These are phyloP conservation scores for Microbotryum lychnidis-dioicae DNA, from an alignment of 1,284 basidiomycete genomes.

Conservation along the genomic window DNA sequence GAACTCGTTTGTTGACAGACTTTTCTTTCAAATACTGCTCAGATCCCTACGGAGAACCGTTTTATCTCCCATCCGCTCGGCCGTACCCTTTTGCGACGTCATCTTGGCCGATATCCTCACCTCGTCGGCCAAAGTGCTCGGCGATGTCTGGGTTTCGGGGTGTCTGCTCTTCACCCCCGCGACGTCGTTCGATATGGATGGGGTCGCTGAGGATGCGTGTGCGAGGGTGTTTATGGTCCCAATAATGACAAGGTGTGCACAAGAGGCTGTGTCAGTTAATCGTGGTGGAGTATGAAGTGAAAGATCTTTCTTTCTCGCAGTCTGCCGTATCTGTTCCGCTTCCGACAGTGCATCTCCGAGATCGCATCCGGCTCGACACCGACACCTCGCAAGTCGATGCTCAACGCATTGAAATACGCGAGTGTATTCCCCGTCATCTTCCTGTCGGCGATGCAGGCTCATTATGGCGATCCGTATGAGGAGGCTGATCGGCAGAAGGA, in stretches of 20 bases:
- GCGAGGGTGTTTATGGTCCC: conserved; percentile 28
- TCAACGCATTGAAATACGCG: conserved; percentile 93
- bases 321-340: conserved; percentile 79
- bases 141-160: conserved; percentile 81
- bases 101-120: conserved; percentile 93
- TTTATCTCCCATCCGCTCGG: conserved; percentile 53
- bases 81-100: conserved; percentile 81
- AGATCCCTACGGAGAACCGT: conserved; percentile 67
- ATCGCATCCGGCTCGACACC: conserved; percentile 52
- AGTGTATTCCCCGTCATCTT: conserved; percentile 97
- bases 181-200: conserved; percentile 18
- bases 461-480: conserved; percentile 32
- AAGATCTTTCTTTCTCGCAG: conserved; percentile 43
- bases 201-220: conserved; percentile 32
- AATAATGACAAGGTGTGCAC: conserved; percentile 29
- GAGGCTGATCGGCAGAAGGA: conserved; percentile 12
- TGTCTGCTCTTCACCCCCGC: conserved; percentile 54
- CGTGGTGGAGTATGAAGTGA: not conserved
- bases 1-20: not conserved
- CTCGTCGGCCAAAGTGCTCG: conserved; percentile 91
- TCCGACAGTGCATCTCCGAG: conserved; percentile 88
- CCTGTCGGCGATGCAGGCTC: conserved; percentile 69
- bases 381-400: conserved; percentile 61
- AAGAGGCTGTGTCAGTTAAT: not conserved
- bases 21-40: not conserved